A percentile compares a stretch with the other conserved stretches of the same genome.
These are phyloP conservation scores for Paracoccidioides lutzii DNA, from an alignment of 2,329 filamentous ascomycete species.

Conservation along the genomic window DNA sequence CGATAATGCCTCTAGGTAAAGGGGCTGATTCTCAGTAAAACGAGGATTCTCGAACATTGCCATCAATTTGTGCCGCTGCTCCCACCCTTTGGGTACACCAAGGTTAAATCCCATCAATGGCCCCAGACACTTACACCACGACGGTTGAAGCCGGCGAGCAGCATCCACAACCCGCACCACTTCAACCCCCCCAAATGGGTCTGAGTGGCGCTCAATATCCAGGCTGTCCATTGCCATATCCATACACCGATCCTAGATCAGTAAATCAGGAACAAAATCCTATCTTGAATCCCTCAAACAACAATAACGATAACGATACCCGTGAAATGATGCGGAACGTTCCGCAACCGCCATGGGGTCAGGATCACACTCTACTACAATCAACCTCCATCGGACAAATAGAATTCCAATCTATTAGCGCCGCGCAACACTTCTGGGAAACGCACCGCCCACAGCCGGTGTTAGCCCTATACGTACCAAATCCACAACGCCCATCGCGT, in stretches of 20 bases:
- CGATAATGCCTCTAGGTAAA: not conserved
- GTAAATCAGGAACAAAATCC: not conserved
- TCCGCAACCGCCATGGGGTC: not conserved
- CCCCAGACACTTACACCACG: not conserved
- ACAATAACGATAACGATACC: not conserved
- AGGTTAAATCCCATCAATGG: not conserved
- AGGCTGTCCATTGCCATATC: not conserved
- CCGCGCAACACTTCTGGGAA: slow-evolving; percentile 3
- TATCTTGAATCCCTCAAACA: not conserved
- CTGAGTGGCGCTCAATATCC: not conserved
- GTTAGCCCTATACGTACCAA: not conserved
- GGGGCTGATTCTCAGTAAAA: not conserved
- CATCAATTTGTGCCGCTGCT: not conserved
- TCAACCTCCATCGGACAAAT: not conserved
- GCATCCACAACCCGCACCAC: not conserved
- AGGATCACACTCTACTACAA: not conserved
- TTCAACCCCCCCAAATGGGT: not conserved
- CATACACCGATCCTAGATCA: not conserved
- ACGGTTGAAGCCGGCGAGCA: not conserved
- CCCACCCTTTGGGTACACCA: not conserved
- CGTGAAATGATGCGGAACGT: not conserved
- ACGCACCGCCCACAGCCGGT: not conserved
- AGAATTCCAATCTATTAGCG: slow-evolving; percentile 1
- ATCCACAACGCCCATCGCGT: not conserved
- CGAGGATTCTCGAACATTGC: too few relatives aligned